phyloP scores from a whole-genome alignment of 352 stramenopile genomes.

The Plasmopara halstedii region DNA sequence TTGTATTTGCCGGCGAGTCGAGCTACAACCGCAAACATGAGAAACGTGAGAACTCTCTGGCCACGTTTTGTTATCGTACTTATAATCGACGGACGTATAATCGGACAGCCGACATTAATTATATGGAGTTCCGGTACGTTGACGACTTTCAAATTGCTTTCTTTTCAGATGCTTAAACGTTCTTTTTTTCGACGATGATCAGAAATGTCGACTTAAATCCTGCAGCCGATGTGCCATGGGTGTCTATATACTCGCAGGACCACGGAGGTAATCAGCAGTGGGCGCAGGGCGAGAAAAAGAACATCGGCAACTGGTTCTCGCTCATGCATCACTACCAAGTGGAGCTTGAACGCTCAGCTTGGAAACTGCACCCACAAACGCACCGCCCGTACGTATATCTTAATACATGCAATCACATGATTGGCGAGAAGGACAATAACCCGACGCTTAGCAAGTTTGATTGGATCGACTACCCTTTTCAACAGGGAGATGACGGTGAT shows the following conservation, averaged over 20 bases:
- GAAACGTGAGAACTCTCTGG: constrained; percentile 64
- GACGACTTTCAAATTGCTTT: not conserved
- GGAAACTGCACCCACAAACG: constrained; percentile 31
- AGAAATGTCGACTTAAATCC: constrained; percentile 61
- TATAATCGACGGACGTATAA: constrained; percentile 84
- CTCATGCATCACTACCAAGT: constrained; percentile 83
- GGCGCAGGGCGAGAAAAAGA: constrained; percentile 76
- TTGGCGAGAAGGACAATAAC: constrained; percentile 82
- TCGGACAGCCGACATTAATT: constrained; percentile 85
- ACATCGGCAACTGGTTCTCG: constrained; percentile 82
- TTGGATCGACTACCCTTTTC: constrained; percentile 77
- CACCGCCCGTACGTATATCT: constrained; percentile 71
- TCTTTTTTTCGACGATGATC: too few species aligned
- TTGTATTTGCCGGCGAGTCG: constrained; percentile 76
- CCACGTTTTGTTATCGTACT: constrained; percentile 73
- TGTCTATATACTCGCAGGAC: constrained; percentile 61
- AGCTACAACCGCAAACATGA: constrained; percentile 78
- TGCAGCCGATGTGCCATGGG: constrained; percentile 36
- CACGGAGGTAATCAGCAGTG: constrained; percentile 72
- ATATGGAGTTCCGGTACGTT: constrained; percentile 71
- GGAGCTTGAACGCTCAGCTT: constrained; percentile 42
- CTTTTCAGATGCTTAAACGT: too few species aligned
- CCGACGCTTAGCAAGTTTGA: constrained; percentile 61
- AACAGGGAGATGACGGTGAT: constrained; percentile 53
- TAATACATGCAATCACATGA: constrained; percentile 89